These are phyloP conservation scores for Cicer chorassanicum DNA, from an alignment of 306 rosid genomes.

Conservation along the genomic window DNA sequence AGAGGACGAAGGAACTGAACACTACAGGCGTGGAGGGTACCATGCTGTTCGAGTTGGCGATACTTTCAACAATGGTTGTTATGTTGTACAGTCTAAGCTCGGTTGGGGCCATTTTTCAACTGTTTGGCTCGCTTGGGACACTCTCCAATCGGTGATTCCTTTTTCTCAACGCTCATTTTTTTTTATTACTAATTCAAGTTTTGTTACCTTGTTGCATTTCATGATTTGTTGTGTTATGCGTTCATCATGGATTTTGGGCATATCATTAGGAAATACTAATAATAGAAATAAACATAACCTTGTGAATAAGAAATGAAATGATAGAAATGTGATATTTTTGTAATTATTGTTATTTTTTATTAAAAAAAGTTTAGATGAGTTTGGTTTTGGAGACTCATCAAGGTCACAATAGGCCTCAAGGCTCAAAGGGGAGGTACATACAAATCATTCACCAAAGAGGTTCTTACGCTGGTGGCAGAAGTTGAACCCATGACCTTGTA, in stretches of 20 bases:
- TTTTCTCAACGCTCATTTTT: not conserved
- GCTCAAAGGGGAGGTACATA: too few relatives aligned
- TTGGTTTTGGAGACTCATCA: too few relatives aligned
- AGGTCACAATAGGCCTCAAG: too few relatives aligned
- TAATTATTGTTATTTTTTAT: not conserved
- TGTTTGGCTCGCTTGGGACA: conserved; percentile 35
- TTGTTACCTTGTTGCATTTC: not conserved
- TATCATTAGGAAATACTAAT: not conserved
- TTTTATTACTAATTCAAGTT: not conserved
- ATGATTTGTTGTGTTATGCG: not conserved
- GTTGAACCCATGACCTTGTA: too few relatives aligned
- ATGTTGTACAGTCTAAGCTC: conserved; percentile 6
- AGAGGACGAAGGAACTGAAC: conserved; percentile 19
- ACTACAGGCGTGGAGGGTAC: conserved; percentile 31
- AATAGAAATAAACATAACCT: not conserved
- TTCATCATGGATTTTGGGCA: not conserved
- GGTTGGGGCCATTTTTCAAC: conserved; percentile 34
- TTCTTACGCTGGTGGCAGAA: too few relatives aligned
- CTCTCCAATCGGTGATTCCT: conserved; percentile 4
- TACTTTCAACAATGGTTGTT: conserved; percentile 18
- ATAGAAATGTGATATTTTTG: not conserved
- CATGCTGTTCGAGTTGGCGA: conserved; percentile 16
- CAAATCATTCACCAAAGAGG: too few relatives aligned
- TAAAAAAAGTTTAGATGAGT: too few relatives aligned
- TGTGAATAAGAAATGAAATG: conserved; percentile 1